Conservation (phyloP, 768 basidiomycete species). For the Rhodotorula diobovata region DNA sequence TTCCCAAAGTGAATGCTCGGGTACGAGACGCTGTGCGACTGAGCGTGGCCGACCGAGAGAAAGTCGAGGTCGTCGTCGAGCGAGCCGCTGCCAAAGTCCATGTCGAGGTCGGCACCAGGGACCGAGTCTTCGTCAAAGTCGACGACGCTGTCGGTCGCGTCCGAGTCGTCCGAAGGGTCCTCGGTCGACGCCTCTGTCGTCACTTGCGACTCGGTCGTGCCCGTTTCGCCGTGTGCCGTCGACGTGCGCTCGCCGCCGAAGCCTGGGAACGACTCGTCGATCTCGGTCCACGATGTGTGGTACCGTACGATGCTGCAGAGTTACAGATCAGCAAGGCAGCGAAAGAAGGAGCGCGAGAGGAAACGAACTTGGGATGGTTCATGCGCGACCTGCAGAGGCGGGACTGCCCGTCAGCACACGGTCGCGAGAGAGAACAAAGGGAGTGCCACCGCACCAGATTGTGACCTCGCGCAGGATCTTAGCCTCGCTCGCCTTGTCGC, state of each 20-base stretch:
- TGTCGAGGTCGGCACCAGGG: conserved; percentile 36
- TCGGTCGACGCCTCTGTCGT: conserved; percentile 10
- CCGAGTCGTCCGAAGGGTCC: conserved; percentile 10
- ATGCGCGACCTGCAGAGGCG: conserved; percentile 31
- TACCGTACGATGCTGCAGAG: conserved; percentile 31
- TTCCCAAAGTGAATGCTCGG: conserved; percentile 44
- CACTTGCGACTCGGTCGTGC: conserved; percentile 1
- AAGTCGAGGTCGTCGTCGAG: conserved; percentile 41
- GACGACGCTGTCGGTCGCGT: conserved; percentile 18
- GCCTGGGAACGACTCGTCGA: conserved; percentile 27
- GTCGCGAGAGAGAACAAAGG: not conserved
- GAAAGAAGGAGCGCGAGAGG: not conserved
- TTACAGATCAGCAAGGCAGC: not conserved
- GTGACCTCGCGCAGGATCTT: conserved; percentile 44
- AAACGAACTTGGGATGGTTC: conserved; percentile 31
- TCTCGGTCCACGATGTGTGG: conserved; percentile 40
- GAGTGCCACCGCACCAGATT: conserved; percentile 39
- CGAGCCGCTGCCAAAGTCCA: conserved; percentile 42
- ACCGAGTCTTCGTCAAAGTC: conserved; percentile 25
- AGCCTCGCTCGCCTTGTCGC: conserved; percentile 34
- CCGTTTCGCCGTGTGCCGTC: not conserved
- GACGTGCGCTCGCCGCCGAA: conserved; percentile 1
- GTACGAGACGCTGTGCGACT: conserved; percentile 38
- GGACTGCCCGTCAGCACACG: not conserved
- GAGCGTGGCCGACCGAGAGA: conserved; percentile 37